phyloP scores from a whole-genome alignment of 2,329 filamentous ascomycete genomes.

The Aspergillus pseudotamarii region DNA sequence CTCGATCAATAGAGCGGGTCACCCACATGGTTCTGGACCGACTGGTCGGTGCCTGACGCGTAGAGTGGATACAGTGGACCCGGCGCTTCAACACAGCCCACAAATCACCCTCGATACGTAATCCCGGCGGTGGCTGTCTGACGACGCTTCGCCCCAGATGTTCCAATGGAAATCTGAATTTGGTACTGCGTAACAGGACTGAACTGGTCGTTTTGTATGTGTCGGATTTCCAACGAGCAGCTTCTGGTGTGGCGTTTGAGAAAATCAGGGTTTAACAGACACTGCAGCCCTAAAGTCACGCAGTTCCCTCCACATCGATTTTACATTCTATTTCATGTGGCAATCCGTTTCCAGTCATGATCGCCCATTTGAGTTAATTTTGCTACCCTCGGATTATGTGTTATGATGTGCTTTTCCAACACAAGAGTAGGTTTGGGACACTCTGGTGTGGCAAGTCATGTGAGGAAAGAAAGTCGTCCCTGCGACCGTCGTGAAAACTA shows the following conservation, averaged over 20 bases:
- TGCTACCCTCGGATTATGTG: no score
- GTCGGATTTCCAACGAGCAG: neutral
- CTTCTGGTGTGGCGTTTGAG: neutral
- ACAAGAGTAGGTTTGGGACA: neutral
- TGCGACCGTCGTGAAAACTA: neutral
- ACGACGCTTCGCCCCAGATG: neutral
- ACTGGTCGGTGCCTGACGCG: neutral
- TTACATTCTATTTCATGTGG: no score
- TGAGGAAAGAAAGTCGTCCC: neutral
- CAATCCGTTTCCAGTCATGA: no score
- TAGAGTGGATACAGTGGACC: neutral
- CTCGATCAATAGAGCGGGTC: neutral
- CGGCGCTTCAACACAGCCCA: neutral
- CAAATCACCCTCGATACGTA: neutral
- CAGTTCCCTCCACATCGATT: no score
- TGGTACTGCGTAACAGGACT: neutral
- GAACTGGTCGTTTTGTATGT: neutral
- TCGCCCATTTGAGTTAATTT: no score
- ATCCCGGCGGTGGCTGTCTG: neutral
- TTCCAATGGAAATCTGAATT: neutral
- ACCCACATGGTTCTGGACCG: neutral
- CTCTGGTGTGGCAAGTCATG: neutral
- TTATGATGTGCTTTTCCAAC: neutral
- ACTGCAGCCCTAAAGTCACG: neutral
- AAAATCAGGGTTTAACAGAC: neutral